Base-by-base conservation (phyloP, 805 yeast species). In the Suhomyces prunicola region DNA sequence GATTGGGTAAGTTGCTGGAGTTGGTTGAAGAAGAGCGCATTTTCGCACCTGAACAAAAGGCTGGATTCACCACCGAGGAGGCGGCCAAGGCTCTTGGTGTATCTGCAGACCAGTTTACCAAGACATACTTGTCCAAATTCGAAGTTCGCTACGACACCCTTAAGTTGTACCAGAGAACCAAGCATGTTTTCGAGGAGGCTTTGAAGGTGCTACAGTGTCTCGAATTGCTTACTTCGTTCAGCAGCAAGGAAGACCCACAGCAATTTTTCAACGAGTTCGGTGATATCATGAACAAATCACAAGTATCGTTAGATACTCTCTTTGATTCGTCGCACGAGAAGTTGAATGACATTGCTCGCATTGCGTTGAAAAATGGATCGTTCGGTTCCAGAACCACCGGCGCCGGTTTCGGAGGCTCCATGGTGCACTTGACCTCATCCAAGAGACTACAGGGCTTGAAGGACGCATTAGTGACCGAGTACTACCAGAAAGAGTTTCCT, bases 401-500 rank as follows among this genome's bases (percentile, higher is more conserved):
- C 26, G 91, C 92, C 17, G 92, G 92, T 4, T 86, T 84, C 78
- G 91, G 91, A 33, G 91, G 91, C 5, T 82, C 85, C 29, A 76
- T 87, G 0, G 87, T 86, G n/a, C 88, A 85, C 62, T 67, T 86
- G 52, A 81, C 86, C 9, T 69, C 79, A 3, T 69, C 71, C 4
- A 74, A 74, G 54, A 76, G 72, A 54, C 68, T 78, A 9, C 64
- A 62, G 0, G 50, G 50, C 2, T 71, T 83, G 27, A 65, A 68
- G 8, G 52, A 56, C 2, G 83, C 86, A 0, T 70, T 86, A 49
- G 70, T 63, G 23, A 69, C 73, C n/a, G 66, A 82, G 49, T 86
- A 81, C 65, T 86, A 83, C 67, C 70, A 70, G 47, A 69, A 67
- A 45, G 64, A 70, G 44, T 80, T 72, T 64, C 87, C 88, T 1